Percentiles rank a stretch among this genome's conserved stretches.
phyloP scores from a whole-genome alignment of 1,284 basidiomycete species.

The Irpex sp. region DNA sequence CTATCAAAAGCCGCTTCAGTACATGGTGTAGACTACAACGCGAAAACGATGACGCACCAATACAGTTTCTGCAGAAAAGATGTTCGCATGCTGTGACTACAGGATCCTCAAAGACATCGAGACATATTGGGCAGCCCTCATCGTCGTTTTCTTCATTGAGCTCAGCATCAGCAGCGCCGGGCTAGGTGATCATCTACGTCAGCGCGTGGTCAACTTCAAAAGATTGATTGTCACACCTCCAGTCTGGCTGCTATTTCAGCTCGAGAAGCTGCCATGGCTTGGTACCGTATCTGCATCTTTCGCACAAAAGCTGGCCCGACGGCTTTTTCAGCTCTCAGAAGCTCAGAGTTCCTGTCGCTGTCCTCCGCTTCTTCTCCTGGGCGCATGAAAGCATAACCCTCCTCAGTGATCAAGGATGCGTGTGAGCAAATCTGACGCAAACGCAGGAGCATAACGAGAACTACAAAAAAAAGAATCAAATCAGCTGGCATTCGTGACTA shows the following conservation, averaged over 20 bases:
- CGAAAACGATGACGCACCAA: slow-evolving; percentile 31
- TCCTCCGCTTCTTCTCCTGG: slow-evolving; percentile 35
- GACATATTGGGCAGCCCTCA: slow-evolving; percentile 48
- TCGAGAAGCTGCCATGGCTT: slow-evolving; percentile 28
- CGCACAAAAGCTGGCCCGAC: slow-evolving; percentile 46
- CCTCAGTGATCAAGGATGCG: slow-evolving; percentile 49
- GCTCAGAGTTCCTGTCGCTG: slow-evolving; percentile 16
- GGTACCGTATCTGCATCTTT: slow-evolving; percentile 43
- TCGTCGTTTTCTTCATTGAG: slow-evolving; percentile 37
- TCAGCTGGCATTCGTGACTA: not conserved
- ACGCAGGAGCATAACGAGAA: slow-evolving; percentile 51
- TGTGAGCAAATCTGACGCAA: slow-evolving; percentile 57
- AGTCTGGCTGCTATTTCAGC: slow-evolving; percentile 45
- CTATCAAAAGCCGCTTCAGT: not conserved
- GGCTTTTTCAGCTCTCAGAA: slow-evolving; percentile 35
- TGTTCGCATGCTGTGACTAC: slow-evolving; percentile 48
- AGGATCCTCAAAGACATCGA: slow-evolving; percentile 42
- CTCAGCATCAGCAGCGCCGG: slow-evolving; percentile 42
- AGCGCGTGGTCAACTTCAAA: not conserved
- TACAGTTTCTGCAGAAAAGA: slow-evolving; percentile 49
- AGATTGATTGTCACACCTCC: slow-evolving; percentile 32
- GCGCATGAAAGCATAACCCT: slow-evolving; percentile 34
- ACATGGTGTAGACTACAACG: not conserved
- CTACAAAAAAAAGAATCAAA: slow-evolving; percentile 18
- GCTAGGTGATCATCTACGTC: not conserved